Conservation (phyloP, 495 filamentous ascomycete species). For the Lepraria neglecta region DNA sequence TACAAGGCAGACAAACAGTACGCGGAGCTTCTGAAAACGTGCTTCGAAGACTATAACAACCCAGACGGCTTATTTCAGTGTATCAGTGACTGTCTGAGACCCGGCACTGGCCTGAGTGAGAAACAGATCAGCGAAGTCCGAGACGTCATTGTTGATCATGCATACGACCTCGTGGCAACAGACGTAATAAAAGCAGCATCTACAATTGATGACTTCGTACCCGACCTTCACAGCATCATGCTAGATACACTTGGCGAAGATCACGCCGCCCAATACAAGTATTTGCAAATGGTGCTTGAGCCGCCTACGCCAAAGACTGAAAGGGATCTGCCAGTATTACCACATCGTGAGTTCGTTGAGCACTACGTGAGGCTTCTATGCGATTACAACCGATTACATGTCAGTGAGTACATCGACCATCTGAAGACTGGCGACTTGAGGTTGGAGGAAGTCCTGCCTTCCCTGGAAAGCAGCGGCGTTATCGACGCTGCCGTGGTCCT, state of each 20-base stretch:
- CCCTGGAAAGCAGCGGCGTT: constrained; percentile 80
- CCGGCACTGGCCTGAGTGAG: constrained; percentile 60
- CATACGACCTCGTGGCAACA: constrained; percentile 60
- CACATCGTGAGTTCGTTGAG: constrained; percentile 56
- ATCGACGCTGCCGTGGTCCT: constrained; percentile 90
- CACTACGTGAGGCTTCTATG: constrained; percentile 89
- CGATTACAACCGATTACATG: constrained; percentile 69
- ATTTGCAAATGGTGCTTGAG: constrained; percentile 74
- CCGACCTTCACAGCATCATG: constrained; percentile 65
- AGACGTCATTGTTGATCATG: constrained; percentile 60
- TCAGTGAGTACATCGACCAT: constrained; percentile 75
- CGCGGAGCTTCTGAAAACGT: constrained; percentile 67
- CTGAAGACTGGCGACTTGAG: constrained; percentile 74
- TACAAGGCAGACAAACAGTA: constrained; percentile 78
- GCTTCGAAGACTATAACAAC: constrained; percentile 79
- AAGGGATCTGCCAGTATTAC: constrained; percentile 36
- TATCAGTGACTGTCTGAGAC: constrained; percentile 71
- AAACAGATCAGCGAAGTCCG: constrained; percentile 73
- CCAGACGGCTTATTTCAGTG: constrained; percentile 67
- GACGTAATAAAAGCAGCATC: constrained; percentile 63
- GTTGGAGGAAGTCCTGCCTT: constrained; percentile 73
- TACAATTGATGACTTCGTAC: constrained; percentile 58
- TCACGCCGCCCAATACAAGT: constrained; percentile 62
- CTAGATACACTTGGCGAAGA: constrained; percentile 59
- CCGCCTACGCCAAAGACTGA: constrained; percentile 43